Evolutionary conservation across 495 filamentous ascomycete species (phyloP), one percentile per base, ranked within the genome.

Genomic region (Podospora pseudocomata): DNA sequence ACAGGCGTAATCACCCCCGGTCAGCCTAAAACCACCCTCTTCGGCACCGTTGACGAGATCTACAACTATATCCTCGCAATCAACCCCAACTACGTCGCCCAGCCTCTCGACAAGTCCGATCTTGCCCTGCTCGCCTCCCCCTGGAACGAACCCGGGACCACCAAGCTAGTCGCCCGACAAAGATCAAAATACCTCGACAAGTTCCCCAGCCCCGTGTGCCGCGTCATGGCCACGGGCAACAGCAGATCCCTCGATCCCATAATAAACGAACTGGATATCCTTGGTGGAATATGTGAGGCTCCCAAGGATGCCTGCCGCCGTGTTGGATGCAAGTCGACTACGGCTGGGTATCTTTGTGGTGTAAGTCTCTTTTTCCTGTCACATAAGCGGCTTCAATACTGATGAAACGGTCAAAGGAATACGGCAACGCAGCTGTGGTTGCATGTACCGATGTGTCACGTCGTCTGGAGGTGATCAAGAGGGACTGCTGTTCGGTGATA

Each of bases 1-100:
- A 57, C 54, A 18, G 54, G 54, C 20, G 54, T 57, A n/a, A 57
- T 57, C 54, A n/a, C 20, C 54, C 54, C 54, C 54, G 54, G 54
- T 15, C 18, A 57, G 11, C 54, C 54, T 5, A 23, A 57, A 23
- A 57, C 54, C 54, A 9, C 54, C 18, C 54, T 57, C 54, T 57
- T 18, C 5, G 54, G 54, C 54, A n/a, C 16, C 54, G 11, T 57
- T 15, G 54, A 57, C 54, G 54, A 57, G 20, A 57, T 57, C 54
- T 57, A 57, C 54, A 13, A 18, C 5, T 5, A 15, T 9, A 57
- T 57, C 5, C 54, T 57, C 16, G 54, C 54, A 0, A 57, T 57
- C 5, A 57, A 57, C 11, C 54, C 54, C 5, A 57, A 57, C 20
- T 57, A 57, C 11, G 54, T 57, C 20, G 18, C 54, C 54, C 18